Percentiles rank a stretch among this genome's conserved stretches.
Conservation (phyloP, 345 rosid species). For the Raphanus raphanistrum region DNA sequence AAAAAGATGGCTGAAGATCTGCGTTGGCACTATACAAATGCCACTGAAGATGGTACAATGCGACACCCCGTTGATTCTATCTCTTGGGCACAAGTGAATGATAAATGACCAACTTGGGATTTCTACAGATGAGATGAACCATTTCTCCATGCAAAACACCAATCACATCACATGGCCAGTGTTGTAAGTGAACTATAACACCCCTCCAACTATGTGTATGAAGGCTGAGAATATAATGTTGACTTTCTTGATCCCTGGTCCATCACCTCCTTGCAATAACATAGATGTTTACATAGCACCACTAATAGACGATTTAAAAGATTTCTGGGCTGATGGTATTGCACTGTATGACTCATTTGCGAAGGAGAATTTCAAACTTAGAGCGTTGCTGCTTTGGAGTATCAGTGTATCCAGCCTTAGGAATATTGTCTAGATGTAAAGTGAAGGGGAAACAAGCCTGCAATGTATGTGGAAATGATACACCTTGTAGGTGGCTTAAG, state of each 20-base stretch:
- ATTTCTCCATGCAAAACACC: neutral
- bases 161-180: neutral
- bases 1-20: neutral
- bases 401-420: conserved; percentile 5
- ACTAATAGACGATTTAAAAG: neutral
- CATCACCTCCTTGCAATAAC: neutral
- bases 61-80: neutral
- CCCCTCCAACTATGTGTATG: neutral
- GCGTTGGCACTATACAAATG: neutral
- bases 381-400: conserved; percentile 1
- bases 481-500: neutral
- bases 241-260: neutral
- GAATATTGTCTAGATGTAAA: neutral
- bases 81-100: no score
- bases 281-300: neutral
- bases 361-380: neutral
- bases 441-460: neutral
- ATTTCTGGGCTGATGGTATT: conserved; percentile 1
- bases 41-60: neutral
- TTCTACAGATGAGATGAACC: neutral
- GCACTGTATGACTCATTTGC: neutral
- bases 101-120: neutral
- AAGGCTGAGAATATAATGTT: neutral
- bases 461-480: neutral
- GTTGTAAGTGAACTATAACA: neutral